phyloP scores from a whole-genome alignment of 164 flowering plant species.

The Houttuynia cordata region DNA sequence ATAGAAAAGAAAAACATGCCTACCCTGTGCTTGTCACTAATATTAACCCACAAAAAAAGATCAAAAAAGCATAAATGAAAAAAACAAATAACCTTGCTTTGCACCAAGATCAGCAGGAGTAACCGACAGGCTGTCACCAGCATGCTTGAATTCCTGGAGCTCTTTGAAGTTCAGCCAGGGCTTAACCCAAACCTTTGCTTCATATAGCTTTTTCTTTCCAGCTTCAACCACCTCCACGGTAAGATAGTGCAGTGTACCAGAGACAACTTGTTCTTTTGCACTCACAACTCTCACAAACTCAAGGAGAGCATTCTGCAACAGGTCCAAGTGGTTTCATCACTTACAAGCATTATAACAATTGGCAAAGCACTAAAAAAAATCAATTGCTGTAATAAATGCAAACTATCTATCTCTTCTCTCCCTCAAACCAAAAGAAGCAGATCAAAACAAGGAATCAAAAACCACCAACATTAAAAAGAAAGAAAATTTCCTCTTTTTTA shows the following conservation, averaged over 20 bases:
- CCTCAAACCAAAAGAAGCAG: neutral
- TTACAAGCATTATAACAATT: neutral
- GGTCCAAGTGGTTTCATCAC: neutral
- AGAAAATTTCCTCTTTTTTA: neutral
- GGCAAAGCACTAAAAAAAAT: neutral
- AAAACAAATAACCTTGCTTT: constrained; percentile 28
- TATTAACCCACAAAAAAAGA: no score
- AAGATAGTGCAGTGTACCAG: constrained; percentile 56
- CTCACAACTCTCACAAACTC: constrained; percentile 58
- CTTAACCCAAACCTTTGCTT: constrained; percentile 74
- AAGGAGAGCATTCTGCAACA: constrained; percentile 38
- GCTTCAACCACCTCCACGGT: constrained; percentile 61
- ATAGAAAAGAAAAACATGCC: neutral
- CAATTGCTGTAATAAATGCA: neutral
- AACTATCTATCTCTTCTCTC: no score
- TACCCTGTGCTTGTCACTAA: neutral
- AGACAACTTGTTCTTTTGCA: constrained; percentile 66
- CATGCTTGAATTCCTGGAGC: constrained; percentile 58
- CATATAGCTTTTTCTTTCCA: constrained; percentile 58
- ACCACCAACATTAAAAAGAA: neutral
- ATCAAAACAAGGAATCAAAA: no score
- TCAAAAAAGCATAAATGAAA: neutral
- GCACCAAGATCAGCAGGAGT: constrained; percentile 58
- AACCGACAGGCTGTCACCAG: constrained; percentile 26
- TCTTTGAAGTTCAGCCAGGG: constrained; percentile 76